Base-by-base conservation (phyloP, 306 rosid genomes). In the Prunus mira region DNA sequence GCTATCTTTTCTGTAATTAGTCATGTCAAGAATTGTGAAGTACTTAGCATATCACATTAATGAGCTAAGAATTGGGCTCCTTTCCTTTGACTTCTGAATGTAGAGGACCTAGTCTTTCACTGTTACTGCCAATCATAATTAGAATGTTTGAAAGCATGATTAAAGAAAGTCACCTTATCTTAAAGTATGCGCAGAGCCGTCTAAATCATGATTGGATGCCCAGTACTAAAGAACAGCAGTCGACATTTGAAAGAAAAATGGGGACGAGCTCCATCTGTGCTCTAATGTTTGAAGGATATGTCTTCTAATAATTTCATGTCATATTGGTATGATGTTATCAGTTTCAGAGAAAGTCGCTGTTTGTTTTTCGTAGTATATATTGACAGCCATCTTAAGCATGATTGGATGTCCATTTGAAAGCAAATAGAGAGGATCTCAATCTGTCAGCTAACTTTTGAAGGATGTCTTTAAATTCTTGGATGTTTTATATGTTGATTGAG, bases 401-500 rank as follows among this genome's bases (percentile, higher is more conserved):
- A 45, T 46, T 9, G 55, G 45, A 60, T 73, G 18, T 34, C 63
- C 32, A 54, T 30, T 4, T 34, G 41, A 34, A 34, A 34, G 41
- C 41, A 34, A 34, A 65, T 22, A 10, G 38, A 27, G 9, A 27
- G 66, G 19, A 27, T 14, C 34, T 34, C 43, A 25, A 61, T 61
- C 43, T 61, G 34, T 27, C 9, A 45, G 24, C 43, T 25, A 46
- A 47, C 9, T 12, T 17, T 32, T 50, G 24, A 25, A 15, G 18
- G 28, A 32, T 15, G 27, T 45, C 3, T 56, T 3, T 67, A 25
- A 22, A 25, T 22, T 22, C 12, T 2, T 56, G 27, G 27, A 43
- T 45, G 60, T n/a, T 72, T 65, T 79, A 30, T 12, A 9, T 47
- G 49, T 69, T 89, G 61, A 77, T 78, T 62, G 52, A 68, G 78